Percentiles rank a stretch among this genome's conserved stretches.
Evolutionary conservation across 306 rosid species (phyloP).

Genomic region (Cyamopsis tetragonoloba): DNA sequence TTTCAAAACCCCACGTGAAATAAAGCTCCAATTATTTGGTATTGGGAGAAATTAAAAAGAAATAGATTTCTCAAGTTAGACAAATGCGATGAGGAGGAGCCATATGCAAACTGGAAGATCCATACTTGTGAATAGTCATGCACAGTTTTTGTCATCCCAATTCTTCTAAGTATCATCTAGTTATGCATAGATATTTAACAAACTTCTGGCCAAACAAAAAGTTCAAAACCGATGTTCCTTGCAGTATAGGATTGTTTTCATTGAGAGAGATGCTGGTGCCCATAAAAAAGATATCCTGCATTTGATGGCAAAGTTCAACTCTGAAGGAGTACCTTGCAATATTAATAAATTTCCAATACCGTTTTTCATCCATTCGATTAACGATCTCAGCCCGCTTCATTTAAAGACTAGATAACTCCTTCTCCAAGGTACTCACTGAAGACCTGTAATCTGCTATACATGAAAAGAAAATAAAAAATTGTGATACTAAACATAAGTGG

Average conservation of each 20-base stretch:
- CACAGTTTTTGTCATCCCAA: neutral
- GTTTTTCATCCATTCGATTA: slow-evolving; percentile 38
- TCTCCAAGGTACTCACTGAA: slow-evolving; percentile 51
- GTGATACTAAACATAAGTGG: neutral
- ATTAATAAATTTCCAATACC: slow-evolving; percentile 33
- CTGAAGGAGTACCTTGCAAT: neutral
- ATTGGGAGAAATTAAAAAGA: no score
- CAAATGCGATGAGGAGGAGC: no score
- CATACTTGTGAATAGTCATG: neutral
- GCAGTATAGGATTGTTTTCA: neutral
- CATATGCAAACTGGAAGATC: no score
- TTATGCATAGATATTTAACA: neutral
- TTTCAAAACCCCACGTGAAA: no score
- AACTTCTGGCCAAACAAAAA: neutral
- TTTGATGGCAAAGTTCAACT: neutral
- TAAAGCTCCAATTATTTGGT: no score
- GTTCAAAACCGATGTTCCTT: slow-evolving; percentile 19
- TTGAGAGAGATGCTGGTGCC: neutral
- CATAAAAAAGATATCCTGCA: neutral
- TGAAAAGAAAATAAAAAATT: neutral
- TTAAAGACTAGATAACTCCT: slow-evolving; percentile 40
- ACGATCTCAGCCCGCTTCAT: slow-evolving; percentile 37
- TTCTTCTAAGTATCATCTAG: neutral
- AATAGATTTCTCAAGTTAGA: no score
- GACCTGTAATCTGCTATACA: slow-evolving; percentile 44